Evolutionary conservation across 768 basidiomycete genomes (phyloP).

Genomic region (Mycena albidolilacea): DNA sequence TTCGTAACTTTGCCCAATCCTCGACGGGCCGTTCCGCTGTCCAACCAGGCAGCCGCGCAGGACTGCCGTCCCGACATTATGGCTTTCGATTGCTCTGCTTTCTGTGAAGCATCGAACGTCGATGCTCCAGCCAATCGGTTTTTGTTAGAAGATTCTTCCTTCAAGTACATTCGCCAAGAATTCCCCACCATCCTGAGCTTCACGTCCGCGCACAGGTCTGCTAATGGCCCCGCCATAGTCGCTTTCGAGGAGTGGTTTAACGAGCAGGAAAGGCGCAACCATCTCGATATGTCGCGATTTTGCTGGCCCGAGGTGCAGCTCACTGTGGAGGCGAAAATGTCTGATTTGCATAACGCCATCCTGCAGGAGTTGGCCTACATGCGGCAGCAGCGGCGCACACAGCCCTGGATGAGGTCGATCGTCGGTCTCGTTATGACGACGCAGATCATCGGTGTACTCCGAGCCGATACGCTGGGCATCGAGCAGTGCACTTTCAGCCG

Average conservation of each 20-base stretch:
- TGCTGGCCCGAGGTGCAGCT: slow-evolving; percentile 26
- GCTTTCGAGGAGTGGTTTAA: slow-evolving; percentile 16
- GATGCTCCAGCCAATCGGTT: neutral
- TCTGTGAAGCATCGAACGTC: neutral
- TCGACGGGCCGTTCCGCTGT: slow-evolving; percentile 16
- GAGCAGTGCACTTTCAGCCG: slow-evolving; percentile 23
- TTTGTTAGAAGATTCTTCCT: slow-evolving; percentile 4
- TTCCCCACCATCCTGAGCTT: slow-evolving; percentile 2
- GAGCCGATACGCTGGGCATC: slow-evolving; percentile 27
- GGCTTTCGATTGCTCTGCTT: slow-evolving; percentile 11
- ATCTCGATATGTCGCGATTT: slow-evolving; percentile 24
- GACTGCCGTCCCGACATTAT: slow-evolving; percentile 27
- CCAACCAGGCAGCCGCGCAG: slow-evolving; percentile 11
- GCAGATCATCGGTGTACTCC: slow-evolving; percentile 19
- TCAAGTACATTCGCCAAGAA: slow-evolving; percentile 17
- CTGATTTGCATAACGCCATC: neutral
- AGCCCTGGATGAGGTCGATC: slow-evolving; percentile 32
- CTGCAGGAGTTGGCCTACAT: slow-evolving; percentile 25
- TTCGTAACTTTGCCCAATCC: slow-evolving; percentile 21
- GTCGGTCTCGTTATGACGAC: slow-evolving; percentile 21
- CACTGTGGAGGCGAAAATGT: slow-evolving; percentile 10
- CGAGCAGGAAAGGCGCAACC: neutral
- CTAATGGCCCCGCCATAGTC: neutral
- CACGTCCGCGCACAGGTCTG: neutral
- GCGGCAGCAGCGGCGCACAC: slow-evolving; percentile 32